Conservation (phyloP, 139 green algal genomes). For the Tetratostichococcus sp. region DNA sequence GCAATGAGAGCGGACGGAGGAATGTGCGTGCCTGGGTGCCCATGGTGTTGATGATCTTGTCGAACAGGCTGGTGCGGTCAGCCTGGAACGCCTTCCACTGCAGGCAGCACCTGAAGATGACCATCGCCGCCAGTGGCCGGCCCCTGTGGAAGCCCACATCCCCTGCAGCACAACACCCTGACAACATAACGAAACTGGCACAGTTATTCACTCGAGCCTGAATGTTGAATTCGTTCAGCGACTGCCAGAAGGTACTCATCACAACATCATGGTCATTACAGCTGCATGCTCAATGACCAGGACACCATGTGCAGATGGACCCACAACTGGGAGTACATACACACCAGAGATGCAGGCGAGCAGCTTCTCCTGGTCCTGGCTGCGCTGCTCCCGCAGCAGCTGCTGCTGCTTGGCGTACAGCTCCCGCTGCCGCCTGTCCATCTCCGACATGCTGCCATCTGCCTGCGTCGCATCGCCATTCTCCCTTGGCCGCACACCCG, state of each 20-base stretch:
- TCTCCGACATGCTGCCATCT: slow-evolving; percentile 43
- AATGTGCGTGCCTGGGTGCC: slow-evolving; percentile 44
- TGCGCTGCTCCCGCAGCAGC: slow-evolving; percentile 77
- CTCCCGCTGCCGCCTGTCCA: slow-evolving; percentile 73
- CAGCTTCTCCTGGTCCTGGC: slow-evolving; percentile 82
- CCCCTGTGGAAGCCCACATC: slow-evolving; percentile 79
- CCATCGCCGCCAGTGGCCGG: slow-evolving; percentile 78
- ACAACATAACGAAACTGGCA: no score
- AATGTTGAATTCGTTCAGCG: no score
- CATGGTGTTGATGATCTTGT: slow-evolving; percentile 90
- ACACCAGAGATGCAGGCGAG: slow-evolving; percentile 50
- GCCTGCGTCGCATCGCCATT: not conserved
- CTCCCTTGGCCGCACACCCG: not conserved
- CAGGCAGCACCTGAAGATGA: slow-evolving; percentile 87
- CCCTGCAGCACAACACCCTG: slow-evolving; percentile 17
- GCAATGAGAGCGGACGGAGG: not conserved
- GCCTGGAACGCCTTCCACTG: slow-evolving; percentile 88
- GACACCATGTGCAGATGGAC: no score
- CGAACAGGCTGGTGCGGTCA: slow-evolving; percentile 93
- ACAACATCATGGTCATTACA: no score
- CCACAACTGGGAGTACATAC: not conserved
- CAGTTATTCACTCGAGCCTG: no score
- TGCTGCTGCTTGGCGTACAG: slow-evolving; percentile 81
- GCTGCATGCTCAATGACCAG: no score
- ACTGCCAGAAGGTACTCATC: no score